Evolutionary conservation across 495 filamentous ascomycete genomes (phyloP).

Genomic region (Margaritispora aquatica): DNA sequence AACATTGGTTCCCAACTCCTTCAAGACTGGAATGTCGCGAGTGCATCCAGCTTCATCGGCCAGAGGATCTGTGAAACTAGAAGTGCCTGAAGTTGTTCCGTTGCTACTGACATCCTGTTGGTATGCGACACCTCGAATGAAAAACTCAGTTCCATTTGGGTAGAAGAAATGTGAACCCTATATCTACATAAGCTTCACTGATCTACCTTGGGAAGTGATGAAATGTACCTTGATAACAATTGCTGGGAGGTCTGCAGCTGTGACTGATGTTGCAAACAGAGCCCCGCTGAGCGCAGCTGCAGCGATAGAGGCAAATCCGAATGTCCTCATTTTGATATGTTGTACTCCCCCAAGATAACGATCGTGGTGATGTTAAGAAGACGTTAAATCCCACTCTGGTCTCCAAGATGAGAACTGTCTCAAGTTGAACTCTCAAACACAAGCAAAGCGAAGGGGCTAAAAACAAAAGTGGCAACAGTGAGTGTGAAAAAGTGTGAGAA

Average conservation of each 20-base stretch:
- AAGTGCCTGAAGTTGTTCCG: conserved; percentile 28
- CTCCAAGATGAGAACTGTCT: conserved; percentile 5
- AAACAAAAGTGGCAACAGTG: background rate
- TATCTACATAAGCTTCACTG: background rate
- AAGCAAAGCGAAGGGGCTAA: background rate
- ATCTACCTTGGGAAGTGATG: background rate
- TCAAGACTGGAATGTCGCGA: conserved; percentile 77
- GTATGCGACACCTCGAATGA: conserved; percentile 86
- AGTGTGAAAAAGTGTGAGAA: conserved; percentile 16
- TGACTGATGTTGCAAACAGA: conserved; percentile 14
- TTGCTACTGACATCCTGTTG: conserved; percentile 50
- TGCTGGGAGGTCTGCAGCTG: conserved; percentile 38
- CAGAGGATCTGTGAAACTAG: conserved; percentile 59
- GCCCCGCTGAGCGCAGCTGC: conserved; percentile 22
- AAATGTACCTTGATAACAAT: conserved; percentile 30
- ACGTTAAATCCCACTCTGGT: background rate
- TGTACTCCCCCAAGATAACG: background rate
- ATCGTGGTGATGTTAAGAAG: background rate
- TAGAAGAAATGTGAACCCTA: conserved; percentile 70
- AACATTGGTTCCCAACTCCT: conserved; percentile 74
- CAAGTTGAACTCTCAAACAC: conserved; percentile 2
- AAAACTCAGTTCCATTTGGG: conserved; percentile 69
- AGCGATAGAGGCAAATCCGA: conserved; percentile 20
- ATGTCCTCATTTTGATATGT: conserved; percentile 20
- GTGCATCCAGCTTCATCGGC: conserved; percentile 61